phyloP scores from a whole-genome alignment of 129 eudicot species.

The Helianthus tuberosus region DNA sequence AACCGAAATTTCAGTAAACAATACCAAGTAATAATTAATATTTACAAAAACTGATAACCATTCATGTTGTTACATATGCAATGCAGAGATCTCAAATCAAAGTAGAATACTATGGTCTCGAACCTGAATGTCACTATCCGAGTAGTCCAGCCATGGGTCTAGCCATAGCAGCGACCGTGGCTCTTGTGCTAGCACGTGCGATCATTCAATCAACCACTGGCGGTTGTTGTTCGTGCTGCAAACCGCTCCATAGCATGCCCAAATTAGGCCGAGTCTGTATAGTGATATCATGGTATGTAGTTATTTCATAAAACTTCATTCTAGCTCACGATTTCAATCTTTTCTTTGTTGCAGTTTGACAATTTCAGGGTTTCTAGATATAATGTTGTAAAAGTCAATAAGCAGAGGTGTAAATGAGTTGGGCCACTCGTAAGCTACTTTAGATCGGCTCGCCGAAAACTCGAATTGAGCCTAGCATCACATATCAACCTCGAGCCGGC shows the following conservation, averaged over 20 bases:
- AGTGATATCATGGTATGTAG: constrained; percentile 23
- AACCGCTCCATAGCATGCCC: not conserved
- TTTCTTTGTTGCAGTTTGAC: not conserved
- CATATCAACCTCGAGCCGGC: too few relatives aligned
- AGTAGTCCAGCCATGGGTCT: constrained; percentile 36
- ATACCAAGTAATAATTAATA: too few relatives aligned
- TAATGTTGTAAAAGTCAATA: too few relatives aligned
- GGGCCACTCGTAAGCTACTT: too few relatives aligned
- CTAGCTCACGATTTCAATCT: not conserved
- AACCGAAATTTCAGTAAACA: too few relatives aligned
- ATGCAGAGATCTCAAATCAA: not conserved
- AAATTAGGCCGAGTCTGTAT: constrained; percentile 1
- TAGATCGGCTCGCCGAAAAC: too few relatives aligned
- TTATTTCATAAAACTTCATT: not conserved
- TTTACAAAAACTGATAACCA: too few relatives aligned
- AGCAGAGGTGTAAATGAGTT: too few relatives aligned
- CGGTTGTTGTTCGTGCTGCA: constrained; percentile 33
- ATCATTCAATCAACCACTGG: constrained; percentile 20
- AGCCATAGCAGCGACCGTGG: constrained; percentile 29
- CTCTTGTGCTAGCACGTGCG: constrained; percentile 22
- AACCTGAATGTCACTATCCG: constrained; percentile 21
- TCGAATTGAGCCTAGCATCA: too few relatives aligned
- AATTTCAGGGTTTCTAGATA: too few relatives aligned
- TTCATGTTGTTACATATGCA: not conserved
- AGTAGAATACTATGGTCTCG: not conserved